phyloP scores from a whole-genome alignment of 2,329 filamentous ascomycete genomes.

The Stachybotrys chartarum region DNA sequence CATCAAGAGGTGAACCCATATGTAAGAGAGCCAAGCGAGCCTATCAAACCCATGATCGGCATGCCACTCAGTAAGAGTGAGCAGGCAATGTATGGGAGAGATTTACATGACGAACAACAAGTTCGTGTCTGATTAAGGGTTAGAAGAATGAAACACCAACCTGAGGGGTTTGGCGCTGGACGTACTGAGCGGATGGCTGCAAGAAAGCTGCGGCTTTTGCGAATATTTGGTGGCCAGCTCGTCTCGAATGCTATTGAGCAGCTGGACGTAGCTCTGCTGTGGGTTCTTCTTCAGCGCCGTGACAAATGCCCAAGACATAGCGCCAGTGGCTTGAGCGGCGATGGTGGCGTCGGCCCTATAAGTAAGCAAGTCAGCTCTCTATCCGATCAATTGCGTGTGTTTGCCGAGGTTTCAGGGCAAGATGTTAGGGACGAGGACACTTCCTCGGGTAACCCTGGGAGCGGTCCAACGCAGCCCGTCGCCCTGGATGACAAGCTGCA shows the following conservation, averaged over 20 bases:
- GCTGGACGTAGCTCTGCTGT: conserved; percentile 94
- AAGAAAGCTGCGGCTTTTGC: conserved; percentile 94
- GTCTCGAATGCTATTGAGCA: conserved; percentile 93
- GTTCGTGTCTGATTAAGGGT: conserved; percentile 46
- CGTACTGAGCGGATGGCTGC: conserved; percentile 92
- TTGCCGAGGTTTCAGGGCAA: too few species aligned
- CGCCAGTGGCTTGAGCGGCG: conserved; percentile 81
- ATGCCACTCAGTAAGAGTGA: background rate
- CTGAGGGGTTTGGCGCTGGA: conserved; percentile 5
- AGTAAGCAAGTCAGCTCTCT: conserved; percentile 7
- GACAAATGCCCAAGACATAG: conserved; percentile 98
- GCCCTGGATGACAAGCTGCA: conserved; percentile 36
- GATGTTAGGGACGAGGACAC: background rate
- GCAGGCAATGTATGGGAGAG: background rate
- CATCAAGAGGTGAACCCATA: background rate
- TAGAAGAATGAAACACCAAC: background rate
- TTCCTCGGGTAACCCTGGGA: conserved; percentile 2
- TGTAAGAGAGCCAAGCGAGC: background rate
- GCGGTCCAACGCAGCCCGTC: conserved; percentile 35
- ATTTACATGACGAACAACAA: conserved; percentile 55
- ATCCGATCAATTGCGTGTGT: background rate
- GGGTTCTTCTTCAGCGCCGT: conserved; percentile 90
- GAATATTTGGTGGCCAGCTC: conserved; percentile 81
- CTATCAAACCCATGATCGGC: background rate
- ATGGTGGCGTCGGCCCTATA: conserved; percentile 86